A percentile compares a stretch with the other conserved stretches of the same genome.
These are phyloP conservation scores for Rutstroemia sp. DNA, from an alignment of 2,329 filamentous ascomycete genomes.

Conservation along the genomic window DNA sequence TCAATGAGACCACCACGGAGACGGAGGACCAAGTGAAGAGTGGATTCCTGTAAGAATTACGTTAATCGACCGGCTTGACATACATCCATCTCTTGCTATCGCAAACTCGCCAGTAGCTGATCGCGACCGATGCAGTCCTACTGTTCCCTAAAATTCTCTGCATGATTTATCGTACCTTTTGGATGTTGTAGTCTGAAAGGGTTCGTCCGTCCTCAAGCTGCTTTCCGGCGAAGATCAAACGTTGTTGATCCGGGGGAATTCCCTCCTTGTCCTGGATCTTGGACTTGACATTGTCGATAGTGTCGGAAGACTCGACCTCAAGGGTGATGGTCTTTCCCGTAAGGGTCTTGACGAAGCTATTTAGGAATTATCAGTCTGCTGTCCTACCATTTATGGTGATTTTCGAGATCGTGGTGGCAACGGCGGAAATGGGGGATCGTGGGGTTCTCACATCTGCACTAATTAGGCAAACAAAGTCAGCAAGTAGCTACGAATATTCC, in stretches of 20 bases:
- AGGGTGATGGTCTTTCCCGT: conserved; percentile 99
- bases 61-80: conserved; percentile 14
- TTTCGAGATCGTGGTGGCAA: conserved; percentile 10
- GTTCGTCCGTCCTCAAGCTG: conserved; percentile 98
- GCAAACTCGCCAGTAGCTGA: not conserved
- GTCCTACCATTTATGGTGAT: conserved; percentile 8
- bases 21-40: conserved; percentile 95
- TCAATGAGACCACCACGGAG: conserved; percentile 99
- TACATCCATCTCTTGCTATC: not conserved
- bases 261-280: conserved; percentile 99
- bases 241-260: conserved; percentile 96
- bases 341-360: conserved; percentile 99
- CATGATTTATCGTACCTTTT: conserved; percentile 59
- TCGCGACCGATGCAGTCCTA: not conserved
- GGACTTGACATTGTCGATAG: conserved; percentile 99
- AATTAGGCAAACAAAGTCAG: conserved; percentile 31
- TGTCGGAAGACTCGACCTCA: conserved; percentile 97
- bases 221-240: conserved; percentile 98
- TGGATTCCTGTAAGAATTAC: conserved; percentile 67
- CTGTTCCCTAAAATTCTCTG: not conserved
- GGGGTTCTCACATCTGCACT: conserved; percentile 81
- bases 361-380: conserved; percentile 15
- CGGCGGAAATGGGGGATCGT: conserved; percentile 24
- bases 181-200: conserved; percentile 97
- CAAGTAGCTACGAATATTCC: conserved; percentile 1